Percentiles rank a stretch among this genome's conserved stretches.
Evolutionary conservation across 192 early-diverging fungal genomes (phyloP).

Genomic region (Backusella tuberculispora): DNA sequence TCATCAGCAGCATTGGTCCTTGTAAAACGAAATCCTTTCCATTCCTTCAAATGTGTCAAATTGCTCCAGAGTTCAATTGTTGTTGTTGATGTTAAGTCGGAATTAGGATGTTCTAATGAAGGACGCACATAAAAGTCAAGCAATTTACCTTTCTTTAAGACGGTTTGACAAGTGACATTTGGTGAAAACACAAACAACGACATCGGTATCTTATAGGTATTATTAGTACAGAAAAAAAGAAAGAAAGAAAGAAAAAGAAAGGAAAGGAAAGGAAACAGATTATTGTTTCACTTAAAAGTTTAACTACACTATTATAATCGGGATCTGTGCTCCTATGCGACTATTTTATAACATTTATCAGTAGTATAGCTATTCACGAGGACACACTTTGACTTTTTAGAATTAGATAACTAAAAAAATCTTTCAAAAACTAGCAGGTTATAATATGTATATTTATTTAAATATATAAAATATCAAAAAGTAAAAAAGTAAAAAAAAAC

Average conservation of each 20-base stretch:
- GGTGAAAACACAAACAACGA: conserved; percentile 2
- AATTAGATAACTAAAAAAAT: too few species aligned
- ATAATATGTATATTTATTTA: too few species aligned
- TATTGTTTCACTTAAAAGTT: not conserved
- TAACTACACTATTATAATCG: too few species aligned
- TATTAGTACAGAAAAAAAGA: not conserved
- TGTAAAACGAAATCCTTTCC: conserved; percentile 1
- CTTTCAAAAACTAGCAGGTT: too few species aligned
- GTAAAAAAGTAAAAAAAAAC: too few species aligned
- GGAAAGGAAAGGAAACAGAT: too few species aligned
- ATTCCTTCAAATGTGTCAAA: not conserved
- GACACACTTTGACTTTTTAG: too few species aligned
- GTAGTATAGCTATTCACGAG: too few species aligned
- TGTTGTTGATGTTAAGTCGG: not conserved
- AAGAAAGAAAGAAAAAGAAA: not conserved
- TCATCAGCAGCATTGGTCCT: not conserved
- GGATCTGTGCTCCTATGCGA: too few species aligned
- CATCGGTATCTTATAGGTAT: not conserved
- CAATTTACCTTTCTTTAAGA: not conserved
- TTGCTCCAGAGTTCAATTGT: conserved; percentile 15
- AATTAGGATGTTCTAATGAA: not conserved
- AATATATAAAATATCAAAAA: too few species aligned
- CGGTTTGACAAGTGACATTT: not conserved
- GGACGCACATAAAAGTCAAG: conserved; percentile 3
- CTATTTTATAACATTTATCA: too few species aligned